Conservation (phyloP, 1,284 basidiomycete species). For the Flammula alnicola region DNA sequence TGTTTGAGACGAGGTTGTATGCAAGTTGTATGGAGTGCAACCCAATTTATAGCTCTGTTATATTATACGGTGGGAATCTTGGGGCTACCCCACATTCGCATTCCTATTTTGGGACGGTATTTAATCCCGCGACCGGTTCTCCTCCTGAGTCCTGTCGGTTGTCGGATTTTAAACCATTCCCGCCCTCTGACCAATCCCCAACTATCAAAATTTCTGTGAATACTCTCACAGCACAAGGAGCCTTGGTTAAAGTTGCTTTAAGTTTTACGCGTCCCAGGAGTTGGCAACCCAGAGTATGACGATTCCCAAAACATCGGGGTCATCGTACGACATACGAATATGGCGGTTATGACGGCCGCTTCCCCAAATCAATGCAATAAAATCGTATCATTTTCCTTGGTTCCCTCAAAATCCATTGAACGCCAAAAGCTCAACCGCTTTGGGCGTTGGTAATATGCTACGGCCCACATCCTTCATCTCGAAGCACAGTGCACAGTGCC, state of each 20-base stretch:
- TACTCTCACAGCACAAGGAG: no score
- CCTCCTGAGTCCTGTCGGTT: neutral
- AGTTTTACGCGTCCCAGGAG: neutral
- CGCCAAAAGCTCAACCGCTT: no score
- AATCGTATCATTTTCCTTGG: conserved; percentile 12
- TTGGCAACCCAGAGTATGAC: neutral
- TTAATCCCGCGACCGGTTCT: conserved; percentile 2
- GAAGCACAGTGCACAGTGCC: no score
- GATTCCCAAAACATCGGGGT: conserved; percentile 1
- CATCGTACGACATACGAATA: conserved; percentile 14
- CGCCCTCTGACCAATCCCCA: neutral
- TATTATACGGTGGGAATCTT: conserved; percentile 26
- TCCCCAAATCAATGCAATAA: conserved; percentile 10
- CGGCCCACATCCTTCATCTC: no score
- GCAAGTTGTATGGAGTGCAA: neutral
- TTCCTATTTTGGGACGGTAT: conserved; percentile 16
- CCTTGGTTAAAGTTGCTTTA: no score
- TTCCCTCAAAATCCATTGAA: no score
- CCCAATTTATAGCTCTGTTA: conserved; percentile 8
- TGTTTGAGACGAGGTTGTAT: conserved; percentile 1
- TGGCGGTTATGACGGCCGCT: conserved; percentile 1
- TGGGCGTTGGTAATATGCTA: no score
- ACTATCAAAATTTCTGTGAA: neutral
- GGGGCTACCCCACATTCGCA: conserved; percentile 22
- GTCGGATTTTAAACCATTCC: neutral